Evolutionary conservation across 768 basidiomycete species (phyloP).

Genomic region (Trametes coccinea): DNA sequence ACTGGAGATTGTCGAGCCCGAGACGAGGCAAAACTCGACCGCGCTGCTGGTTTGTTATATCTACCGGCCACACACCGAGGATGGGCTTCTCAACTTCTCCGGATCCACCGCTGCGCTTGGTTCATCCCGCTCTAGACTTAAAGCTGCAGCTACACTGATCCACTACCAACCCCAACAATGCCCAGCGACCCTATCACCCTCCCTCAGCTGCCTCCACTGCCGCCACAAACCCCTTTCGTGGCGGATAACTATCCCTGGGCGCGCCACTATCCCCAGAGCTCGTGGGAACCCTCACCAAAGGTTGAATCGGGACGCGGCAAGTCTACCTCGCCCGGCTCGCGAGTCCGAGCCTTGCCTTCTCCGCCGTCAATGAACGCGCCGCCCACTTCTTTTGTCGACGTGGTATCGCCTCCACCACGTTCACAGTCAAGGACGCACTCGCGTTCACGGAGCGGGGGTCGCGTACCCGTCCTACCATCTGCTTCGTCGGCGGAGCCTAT

Average conservation of each 20-base stretch:
- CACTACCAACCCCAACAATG: background rate
- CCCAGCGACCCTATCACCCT: background rate
- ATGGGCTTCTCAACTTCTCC: constrained; percentile 14
- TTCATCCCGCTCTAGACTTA: background rate
- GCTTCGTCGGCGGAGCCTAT: constrained; percentile 11
- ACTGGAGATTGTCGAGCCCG: constrained; percentile 18
- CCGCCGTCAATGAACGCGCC: background rate
- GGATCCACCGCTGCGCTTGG: background rate
- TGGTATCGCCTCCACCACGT: background rate
- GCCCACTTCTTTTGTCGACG: background rate
- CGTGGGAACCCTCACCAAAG: background rate
- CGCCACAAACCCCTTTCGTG: constrained; percentile 8
- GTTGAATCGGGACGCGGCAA: background rate
- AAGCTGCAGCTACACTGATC: background rate
- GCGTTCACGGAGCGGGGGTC: constrained; percentile 9
- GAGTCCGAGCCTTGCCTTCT: background rate
- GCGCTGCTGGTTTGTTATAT: constrained; percentile 5
- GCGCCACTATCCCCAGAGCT: constrained; percentile 10
- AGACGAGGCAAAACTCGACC: constrained; percentile 22
- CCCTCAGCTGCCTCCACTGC: constrained; percentile 6
- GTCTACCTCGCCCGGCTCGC: constrained; percentile 10
- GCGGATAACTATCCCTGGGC: constrained; percentile 6
- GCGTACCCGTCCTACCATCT: constrained; percentile 11
- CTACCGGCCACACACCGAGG: background rate
- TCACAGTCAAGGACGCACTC: constrained; percentile 3